A percentile compares a stretch with the other conserved stretches of the same genome.
Conservation (phyloP, 371 early-diverging fungal genomes). For the Lichtheimia corymbifera region DNA sequence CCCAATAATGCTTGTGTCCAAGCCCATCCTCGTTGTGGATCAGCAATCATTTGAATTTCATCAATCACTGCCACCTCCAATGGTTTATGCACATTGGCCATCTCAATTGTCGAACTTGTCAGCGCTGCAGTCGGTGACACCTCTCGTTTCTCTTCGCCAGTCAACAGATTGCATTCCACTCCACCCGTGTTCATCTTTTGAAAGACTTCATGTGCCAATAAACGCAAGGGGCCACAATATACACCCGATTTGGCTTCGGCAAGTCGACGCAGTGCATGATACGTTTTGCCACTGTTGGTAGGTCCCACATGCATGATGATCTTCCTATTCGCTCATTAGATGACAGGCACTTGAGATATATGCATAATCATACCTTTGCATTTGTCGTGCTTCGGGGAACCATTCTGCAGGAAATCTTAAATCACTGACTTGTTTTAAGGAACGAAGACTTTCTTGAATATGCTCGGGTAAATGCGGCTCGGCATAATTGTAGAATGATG, state of each 20-base stretch:
- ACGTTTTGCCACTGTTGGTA: constrained; percentile 97
- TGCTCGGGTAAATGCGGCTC: constrained; percentile 40
- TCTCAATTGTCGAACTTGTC: constrained; percentile 88
- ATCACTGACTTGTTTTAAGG: constrained; percentile 69
- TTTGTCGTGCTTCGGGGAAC: constrained; percentile 72
- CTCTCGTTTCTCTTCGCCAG: constrained; percentile 89
- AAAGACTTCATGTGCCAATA: constrained; percentile 94
- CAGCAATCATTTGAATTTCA: constrained; percentile 95
- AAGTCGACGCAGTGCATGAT: constrained; percentile 80
- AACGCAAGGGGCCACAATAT: constrained; percentile 91
- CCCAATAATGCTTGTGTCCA: constrained; percentile 91
- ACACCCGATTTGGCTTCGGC: constrained; percentile 68
- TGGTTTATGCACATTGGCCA: constrained; percentile 65
- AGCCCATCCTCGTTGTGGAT: constrained; percentile 91
- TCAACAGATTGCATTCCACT: constrained; percentile 80
- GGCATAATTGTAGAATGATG: constrained; percentile 34
- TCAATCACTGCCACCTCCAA: constrained; percentile 93
- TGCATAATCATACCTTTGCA: constrained; percentile 54
- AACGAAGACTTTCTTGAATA: constrained; percentile 32
- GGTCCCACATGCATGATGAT: constrained; percentile 95
- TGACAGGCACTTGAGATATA: not conserved
- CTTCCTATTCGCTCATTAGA: constrained; percentile 39
- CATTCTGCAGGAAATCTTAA: constrained; percentile 82
- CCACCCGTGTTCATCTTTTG: constrained; percentile 78
- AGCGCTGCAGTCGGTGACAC: constrained; percentile 44